Base-by-base conservation (phyloP, 345 rosid genomes). In the Jatropha curcas region DNA sequence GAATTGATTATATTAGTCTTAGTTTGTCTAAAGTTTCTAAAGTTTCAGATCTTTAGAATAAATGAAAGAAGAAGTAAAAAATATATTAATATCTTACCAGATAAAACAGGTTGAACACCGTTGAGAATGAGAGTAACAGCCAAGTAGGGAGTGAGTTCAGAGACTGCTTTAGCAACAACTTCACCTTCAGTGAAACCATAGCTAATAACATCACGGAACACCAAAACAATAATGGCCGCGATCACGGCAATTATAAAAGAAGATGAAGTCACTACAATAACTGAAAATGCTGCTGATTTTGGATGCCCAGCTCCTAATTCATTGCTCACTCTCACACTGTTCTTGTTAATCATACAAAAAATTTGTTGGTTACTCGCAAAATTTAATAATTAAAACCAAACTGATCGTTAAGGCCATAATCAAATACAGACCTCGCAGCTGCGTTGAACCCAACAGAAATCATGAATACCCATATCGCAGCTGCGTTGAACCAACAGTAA, bases 281-380 rank as follows among this genome's bases (percentile, higher is more conserved):
- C 87, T 0, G 89, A 77, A 65, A 88, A 87, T n/a, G 85, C 84
- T 0, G 89, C 96, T 1, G 93, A 81, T 55, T 81, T 88, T 2
- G 93, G 91, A 74, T 90, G 84, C 20, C 87, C 91, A 0, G 92
- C 96, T 74, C 96, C 96, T 16, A 88, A 70, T 74, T 87, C 92
- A 67, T 90, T 90, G 81, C 93, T 78, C 5, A 88, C 89, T 35
- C 96, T 86, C 57, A 87, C 89, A 72, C 91, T 90, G 83, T 1
- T 41, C 11, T 41, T 37, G 5, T 35, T 6, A 24, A n/a, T n/a
- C n/a, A n/a, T n/a, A n/a, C n/a, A n/a, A n/a, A n/a, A n/a, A n/a
- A n/a, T n/a, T n/a, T n/a, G n/a, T n/a, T n/a, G n/a, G n/a, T n/a
- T n/a, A n/a, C n/a, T n/a, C n/a, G n/a, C n/a, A n/a, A n/a, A n/a